These are phyloP conservation scores for Wickerhamiella azyma DNA, from an alignment of 805 yeast genomes.

Conservation along the genomic window DNA sequence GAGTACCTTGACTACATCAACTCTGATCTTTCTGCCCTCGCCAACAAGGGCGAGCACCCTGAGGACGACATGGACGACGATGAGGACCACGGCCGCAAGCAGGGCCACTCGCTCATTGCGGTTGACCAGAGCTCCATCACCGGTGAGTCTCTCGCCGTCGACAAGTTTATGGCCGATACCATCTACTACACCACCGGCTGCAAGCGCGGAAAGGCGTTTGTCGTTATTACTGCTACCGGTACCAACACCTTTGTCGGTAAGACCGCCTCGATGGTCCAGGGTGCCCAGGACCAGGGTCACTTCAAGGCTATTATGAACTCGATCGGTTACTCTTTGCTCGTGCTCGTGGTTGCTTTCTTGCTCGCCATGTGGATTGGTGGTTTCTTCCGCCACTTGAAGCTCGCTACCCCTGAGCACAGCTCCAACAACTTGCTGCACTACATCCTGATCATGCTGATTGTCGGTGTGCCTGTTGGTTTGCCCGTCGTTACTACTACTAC, in stretches of 20 bases:
- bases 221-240: conserved; percentile 89
- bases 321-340: conserved; percentile 84
- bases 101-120: conserved; percentile 67
- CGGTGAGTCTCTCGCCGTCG: conserved; percentile 95
- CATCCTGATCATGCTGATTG: conserved; percentile 87
- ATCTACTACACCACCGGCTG: conserved; percentile 90
- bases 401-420: conserved; percentile 44
- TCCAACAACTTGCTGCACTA: conserved; percentile 56
- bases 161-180: conserved; percentile 81
- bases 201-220: conserved; percentile 91
- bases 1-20: conserved; percentile 29
- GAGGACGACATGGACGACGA: conserved; percentile 23
- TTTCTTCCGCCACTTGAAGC: conserved; percentile 85
- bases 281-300: conserved; percentile 94
- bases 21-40: conserved; percentile 23
- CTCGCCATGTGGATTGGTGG: conserved; percentile 85
- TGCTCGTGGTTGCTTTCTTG: conserved; percentile 73
- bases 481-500: conserved; percentile 98
- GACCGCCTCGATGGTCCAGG: conserved; percentile 94
- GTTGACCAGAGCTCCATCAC: conserved; percentile 89
- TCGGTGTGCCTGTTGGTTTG: conserved; percentile 97
- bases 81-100: conserved; percentile 49
- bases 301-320: conserved; percentile 96
- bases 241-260: conserved; percentile 92
- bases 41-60: conserved; percentile 15